Conservation (phyloP, 139 green algal genomes). For the Helicosporidium sp. region DNA sequence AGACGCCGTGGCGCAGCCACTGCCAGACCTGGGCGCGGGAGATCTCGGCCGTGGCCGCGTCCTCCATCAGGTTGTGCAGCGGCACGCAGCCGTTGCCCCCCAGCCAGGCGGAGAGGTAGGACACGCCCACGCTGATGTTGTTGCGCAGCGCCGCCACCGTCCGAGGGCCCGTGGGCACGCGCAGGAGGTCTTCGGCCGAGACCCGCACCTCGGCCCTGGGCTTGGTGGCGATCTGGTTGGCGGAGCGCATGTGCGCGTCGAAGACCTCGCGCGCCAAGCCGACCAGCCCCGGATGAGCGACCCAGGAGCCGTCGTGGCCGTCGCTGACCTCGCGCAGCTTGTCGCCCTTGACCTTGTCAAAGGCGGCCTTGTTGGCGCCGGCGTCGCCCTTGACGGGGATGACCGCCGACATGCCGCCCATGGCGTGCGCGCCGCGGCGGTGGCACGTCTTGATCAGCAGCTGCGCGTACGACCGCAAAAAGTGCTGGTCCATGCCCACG, state of each 20-base stretch:
- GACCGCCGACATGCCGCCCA: constrained; percentile 70
- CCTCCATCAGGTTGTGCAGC: constrained; percentile 79
- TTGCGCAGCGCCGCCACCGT: constrained; percentile 10
- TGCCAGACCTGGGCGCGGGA: constrained; percentile 52
- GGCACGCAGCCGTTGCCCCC: constrained; percentile 62
- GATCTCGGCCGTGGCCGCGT: constrained; percentile 79
- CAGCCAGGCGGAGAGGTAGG: constrained; percentile 69
- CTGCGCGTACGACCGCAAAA: constrained; percentile 61
- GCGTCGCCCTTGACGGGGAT: constrained; percentile 70
- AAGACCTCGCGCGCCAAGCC: constrained; percentile 24
- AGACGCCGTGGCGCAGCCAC: constrained; percentile 47
- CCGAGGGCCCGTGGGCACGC: constrained; percentile 23
- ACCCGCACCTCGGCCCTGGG: constrained; percentile 36
- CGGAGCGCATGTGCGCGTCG: constrained; percentile 45
- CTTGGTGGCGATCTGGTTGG: constrained; percentile 48
- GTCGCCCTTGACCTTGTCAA: constrained; percentile 45
- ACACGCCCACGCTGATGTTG: constrained; percentile 29
- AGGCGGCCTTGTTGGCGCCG: constrained; percentile 31
- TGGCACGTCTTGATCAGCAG: constrained; percentile 79
- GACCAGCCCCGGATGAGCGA: constrained; percentile 59
- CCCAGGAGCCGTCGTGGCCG: constrained; percentile 71
- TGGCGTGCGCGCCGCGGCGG: constrained; percentile 58
- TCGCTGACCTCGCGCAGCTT: constrained; percentile 65
- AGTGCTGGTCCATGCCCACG: constrained; percentile 60
- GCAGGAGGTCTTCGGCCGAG: constrained; percentile 8